Evolutionary conservation across 306 rosid genomes (phyloP), one percentile per base, ranked within the genome.

Genomic region (Cucurbita pepo): DNA sequence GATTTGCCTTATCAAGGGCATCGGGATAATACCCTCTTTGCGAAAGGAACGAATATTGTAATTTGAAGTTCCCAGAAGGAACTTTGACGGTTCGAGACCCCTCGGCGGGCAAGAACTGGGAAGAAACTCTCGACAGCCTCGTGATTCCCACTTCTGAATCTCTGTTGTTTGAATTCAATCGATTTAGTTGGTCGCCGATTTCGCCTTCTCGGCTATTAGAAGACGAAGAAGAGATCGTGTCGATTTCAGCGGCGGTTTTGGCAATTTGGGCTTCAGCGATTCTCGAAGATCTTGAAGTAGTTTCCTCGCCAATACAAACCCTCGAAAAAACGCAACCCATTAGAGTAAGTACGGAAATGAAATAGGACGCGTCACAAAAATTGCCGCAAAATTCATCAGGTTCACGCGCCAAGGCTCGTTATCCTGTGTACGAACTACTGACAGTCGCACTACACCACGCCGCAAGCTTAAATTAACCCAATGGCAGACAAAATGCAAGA

Each of bases 11-110:
- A 77, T 95, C 99, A 1, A 95, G 90, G 19, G 99, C 97, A 79
- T 95, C 97, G 1, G 99, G 99, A 79, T 95, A 95, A 70, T 88
- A 95, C 10, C 99, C 99, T 48, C 99, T 79, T 75, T 95, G 99
- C 0, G 99, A 95, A 52, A 95, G 61, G 48, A 81, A 95, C 2
- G 97, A 91, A 66, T 89, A 95, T 3, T 84, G 79, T 43, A 95
- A 75, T 67, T 95, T 95, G 40, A 79, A 95, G 72, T 84, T 81
- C 0, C 63, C 85, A 0, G 91, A 85, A 53, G 95, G 89, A 16
- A 95, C 74, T 38, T 84, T 86, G 2, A 86, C 89, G 3, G 83
- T 77, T 75, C 91, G 76, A 0, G 91, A 95, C 59, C 99, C 99
- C 48, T 91, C 96, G 1, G 97, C 91, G 5, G 99, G 97, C 37